phyloP scores from a whole-genome alignment of 352 stramenopile species.

The Blastocystis sp. region DNA sequence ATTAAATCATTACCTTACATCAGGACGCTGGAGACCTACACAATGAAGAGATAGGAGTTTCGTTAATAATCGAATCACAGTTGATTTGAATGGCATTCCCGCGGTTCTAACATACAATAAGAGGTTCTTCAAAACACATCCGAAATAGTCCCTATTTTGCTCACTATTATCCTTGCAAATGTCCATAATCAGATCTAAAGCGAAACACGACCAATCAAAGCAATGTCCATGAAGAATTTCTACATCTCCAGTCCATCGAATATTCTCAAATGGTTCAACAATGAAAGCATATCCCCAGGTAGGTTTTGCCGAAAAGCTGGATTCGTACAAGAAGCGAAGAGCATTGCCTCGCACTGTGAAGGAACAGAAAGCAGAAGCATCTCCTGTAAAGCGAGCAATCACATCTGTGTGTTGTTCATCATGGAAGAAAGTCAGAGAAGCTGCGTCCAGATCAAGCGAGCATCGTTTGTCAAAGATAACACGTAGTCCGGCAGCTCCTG shows the following conservation, averaged over 20 bases:
- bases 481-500: slow-evolving; percentile 17
- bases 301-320: not conserved
- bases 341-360: slow-evolving; percentile 52
- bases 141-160: slow-evolving; percentile 2
- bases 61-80: not conserved
- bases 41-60: not conserved
- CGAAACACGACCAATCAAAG: slow-evolving; percentile 62
- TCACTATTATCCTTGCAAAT: not conserved
- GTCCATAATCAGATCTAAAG: slow-evolving; percentile 38
- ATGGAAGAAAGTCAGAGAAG: slow-evolving; percentile 60
- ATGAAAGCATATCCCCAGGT: slow-evolving; percentile 57
- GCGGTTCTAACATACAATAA: slow-evolving; percentile 12
- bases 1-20: not conserved
- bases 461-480: slow-evolving; percentile 47
- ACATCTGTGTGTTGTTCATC: not conserved
- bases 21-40: not conserved
- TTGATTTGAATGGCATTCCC: slow-evolving; percentile 42
- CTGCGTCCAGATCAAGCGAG: not conserved
- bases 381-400: slow-evolving; percentile 53
- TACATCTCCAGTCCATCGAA: slow-evolving; percentile 24
- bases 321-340: slow-evolving; percentile 30
- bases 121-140: not conserved
- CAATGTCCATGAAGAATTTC: not conserved
- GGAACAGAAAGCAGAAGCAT: slow-evolving; percentile 4
- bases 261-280: slow-evolving; percentile 60